Percentiles rank a stretch among this genome's conserved stretches.
phyloP scores from a whole-genome alignment of 192 early-diverging fungal genomes.

The Thamnidium elegans region DNA sequence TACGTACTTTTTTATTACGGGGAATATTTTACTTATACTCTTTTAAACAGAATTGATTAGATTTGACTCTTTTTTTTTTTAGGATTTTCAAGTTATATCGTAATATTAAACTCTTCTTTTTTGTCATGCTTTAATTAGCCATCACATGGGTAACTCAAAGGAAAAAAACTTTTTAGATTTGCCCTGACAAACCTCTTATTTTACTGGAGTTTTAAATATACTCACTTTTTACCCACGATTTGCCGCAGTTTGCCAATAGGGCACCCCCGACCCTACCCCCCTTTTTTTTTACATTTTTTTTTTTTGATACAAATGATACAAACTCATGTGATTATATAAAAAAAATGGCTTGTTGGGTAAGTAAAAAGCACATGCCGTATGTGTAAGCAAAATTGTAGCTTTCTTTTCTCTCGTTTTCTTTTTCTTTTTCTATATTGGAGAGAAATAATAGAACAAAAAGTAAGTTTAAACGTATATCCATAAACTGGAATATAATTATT shows the following conservation, averaged over 20 bases:
- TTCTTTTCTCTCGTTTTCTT: too few relatives aligned
- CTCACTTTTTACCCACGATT: conserved; percentile 5
- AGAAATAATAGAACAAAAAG: not conserved
- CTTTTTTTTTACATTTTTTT: not conserved
- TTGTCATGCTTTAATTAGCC: not conserved
- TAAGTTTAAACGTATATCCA: not conserved
- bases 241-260: conserved; percentile 6
- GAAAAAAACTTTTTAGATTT: conserved; percentile 4
- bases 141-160: conserved; percentile 10
- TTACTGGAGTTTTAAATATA: not conserved
- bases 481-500: not conserved
- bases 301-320: too few relatives aligned
- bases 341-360: not conserved
- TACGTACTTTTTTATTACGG: too few relatives aligned
- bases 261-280: too few relatives aligned
- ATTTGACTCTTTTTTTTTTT: too few relatives aligned
- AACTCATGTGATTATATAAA: not conserved
- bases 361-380: too few relatives aligned
- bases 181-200: not conserved
- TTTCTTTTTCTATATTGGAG: not conserved
- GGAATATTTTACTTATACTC: too few relatives aligned
- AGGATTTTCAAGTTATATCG: too few relatives aligned
- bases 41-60: too few relatives aligned
- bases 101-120: not conserved
- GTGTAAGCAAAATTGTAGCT: not conserved